A percentile compares a stretch with the other conserved stretches of the same genome.
These are phyloP conservation scores for Erythrobasidium hasegawianum DNA, from an alignment of 1,284 basidiomycete genomes.

Conservation along the genomic window DNA sequence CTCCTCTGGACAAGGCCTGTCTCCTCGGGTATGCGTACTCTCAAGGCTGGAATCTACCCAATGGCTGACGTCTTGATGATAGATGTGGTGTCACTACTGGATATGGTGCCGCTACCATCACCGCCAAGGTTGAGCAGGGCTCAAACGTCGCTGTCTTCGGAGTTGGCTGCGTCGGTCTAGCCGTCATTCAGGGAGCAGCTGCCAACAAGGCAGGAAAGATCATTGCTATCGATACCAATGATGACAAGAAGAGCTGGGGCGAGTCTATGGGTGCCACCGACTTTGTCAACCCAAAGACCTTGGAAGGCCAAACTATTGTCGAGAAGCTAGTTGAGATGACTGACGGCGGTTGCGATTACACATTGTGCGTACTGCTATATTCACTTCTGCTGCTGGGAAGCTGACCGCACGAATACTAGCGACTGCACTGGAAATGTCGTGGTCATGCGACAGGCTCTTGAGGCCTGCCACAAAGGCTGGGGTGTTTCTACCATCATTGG, in stretches of 20 bases:
- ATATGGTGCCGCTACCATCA: constrained; percentile 55
- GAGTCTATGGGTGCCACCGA: constrained; percentile 95
- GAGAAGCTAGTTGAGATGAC: constrained; percentile 88
- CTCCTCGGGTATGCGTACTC: constrained; percentile 52
- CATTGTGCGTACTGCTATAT: constrained; percentile 57
- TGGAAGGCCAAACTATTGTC: constrained; percentile 75
- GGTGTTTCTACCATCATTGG: constrained; percentile 91
- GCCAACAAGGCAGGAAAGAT: constrained; percentile 76
- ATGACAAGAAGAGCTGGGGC: constrained; percentile 80
- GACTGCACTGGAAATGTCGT: constrained; percentile 93
- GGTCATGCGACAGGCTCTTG: constrained; percentile 92
- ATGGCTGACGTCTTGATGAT: constrained; percentile 59
- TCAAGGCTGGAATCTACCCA: constrained; percentile 76
- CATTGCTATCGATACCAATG: constrained; percentile 90
- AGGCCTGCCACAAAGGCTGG: constrained; percentile 99
- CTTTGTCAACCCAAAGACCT: constrained; percentile 78
- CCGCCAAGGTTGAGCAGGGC: constrained; percentile 52
- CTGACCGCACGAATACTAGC: constrained; percentile 35
- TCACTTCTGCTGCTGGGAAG: not conserved
- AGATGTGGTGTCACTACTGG: constrained; percentile 14
- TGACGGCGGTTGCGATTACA: constrained; percentile 95
- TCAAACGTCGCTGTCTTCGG: constrained; percentile 82
- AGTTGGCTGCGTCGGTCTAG: constrained; percentile 84
- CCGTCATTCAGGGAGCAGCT: constrained; percentile 77
- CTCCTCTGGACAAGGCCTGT: constrained; percentile 90